Conservation (phyloP, 331 rosid species). For the Telfairia occidentalis region DNA sequence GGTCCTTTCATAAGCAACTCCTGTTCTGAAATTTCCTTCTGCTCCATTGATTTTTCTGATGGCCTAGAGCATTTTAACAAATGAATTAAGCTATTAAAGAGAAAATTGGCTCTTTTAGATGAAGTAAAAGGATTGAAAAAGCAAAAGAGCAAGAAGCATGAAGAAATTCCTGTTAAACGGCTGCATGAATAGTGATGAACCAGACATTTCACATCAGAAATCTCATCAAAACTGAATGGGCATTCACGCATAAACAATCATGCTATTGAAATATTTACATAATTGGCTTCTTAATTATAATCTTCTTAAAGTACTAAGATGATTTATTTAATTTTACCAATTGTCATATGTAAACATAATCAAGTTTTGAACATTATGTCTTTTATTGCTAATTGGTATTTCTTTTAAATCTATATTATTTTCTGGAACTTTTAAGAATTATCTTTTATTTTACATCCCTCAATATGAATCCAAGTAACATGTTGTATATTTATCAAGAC, state of each 20-base stretch:
- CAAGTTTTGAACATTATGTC: background rate
- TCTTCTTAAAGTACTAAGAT: background rate
- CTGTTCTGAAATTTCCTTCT: constrained; percentile 68
- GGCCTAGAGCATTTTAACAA: constrained; percentile 32
- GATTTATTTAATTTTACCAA: background rate
- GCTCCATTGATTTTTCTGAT: constrained; percentile 45
- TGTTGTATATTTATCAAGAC: background rate
- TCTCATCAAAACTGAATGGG: background rate
- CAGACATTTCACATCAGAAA: background rate
- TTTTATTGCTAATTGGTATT: background rate
- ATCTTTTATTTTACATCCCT: background rate
- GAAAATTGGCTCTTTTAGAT: background rate
- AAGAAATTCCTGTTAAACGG: background rate
- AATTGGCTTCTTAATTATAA: background rate
- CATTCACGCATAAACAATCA: background rate
- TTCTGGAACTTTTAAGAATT: background rate
- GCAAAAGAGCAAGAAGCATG: background rate
- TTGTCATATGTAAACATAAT: background rate
- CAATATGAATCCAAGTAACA: background rate
- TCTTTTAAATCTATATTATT: background rate
- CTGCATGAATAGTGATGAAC: background rate
- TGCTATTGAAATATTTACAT: background rate
- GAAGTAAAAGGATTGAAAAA: background rate
- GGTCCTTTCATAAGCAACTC: constrained; percentile 83
- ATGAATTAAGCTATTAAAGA: background rate